Percentiles rank a stretch among this genome's conserved stretches.
Evolutionary conservation across 106 monocot genomes (phyloP).

Genomic region (Dendrobium chrysotoxum): DNA sequence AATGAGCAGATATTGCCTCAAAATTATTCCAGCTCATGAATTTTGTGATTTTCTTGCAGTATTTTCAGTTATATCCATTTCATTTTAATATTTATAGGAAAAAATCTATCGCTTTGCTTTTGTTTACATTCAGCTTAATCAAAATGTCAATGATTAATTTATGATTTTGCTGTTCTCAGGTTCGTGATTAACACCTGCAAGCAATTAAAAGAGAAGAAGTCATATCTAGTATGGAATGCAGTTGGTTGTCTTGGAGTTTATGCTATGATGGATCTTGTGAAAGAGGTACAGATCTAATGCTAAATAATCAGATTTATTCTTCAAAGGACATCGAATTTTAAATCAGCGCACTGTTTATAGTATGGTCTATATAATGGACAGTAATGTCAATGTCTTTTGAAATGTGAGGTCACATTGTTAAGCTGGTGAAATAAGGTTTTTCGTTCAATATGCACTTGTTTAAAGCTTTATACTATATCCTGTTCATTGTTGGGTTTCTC

Average conservation of each 20-base stretch:
- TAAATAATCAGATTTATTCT: neutral
- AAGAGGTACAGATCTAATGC: conserved; percentile 51
- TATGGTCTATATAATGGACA: neutral
- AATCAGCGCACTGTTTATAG: neutral
- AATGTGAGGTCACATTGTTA: neutral
- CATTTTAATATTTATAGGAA: neutral
- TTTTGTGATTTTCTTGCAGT: neutral
- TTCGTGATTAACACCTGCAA: conserved; percentile 86
- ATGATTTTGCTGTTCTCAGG: conserved; percentile 23
- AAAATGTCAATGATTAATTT: neutral
- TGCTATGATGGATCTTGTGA: conserved; percentile 71
- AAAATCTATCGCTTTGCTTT: neutral
- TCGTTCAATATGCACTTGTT: neutral
- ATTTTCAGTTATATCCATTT: neutral
- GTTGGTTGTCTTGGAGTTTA: conserved; percentile 82
- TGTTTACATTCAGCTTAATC: neutral
- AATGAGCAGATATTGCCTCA: neutral
- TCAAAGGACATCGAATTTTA: neutral
- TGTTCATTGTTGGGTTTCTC: neutral
- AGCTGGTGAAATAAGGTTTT: neutral
- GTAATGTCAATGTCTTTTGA: neutral
- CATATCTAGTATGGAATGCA: conserved; percentile 93
- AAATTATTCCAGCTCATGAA: neutral
- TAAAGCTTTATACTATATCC: neutral
- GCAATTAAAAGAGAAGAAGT: conserved; percentile 76